phyloP scores from a whole-genome alignment of 495 filamentous ascomycete genomes.

The Hypoxylon fuscum region DNA sequence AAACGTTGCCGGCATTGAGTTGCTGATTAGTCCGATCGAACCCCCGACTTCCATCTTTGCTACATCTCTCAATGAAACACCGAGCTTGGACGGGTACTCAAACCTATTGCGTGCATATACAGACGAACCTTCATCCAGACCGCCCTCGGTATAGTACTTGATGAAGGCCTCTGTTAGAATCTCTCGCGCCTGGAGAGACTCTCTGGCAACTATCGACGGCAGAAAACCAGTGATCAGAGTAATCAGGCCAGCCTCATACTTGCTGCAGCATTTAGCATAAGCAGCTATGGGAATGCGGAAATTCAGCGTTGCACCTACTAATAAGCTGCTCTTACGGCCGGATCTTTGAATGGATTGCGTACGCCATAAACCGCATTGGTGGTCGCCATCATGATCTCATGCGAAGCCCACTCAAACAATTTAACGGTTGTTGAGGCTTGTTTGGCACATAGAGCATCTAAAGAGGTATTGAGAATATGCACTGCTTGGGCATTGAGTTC shows the following conservation, averaged over 20 bases:
- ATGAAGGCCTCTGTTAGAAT: constrained; percentile 1
- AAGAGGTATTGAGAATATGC: constrained; percentile 19
- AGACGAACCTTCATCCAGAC: constrained; percentile 5
- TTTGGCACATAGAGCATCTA: constrained; percentile 14
- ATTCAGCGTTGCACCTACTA: constrained; percentile 16
- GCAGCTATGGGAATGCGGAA: neutral
- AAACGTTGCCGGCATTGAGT: constrained; percentile 31
- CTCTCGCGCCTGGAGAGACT: constrained; percentile 4
- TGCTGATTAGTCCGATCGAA: constrained; percentile 13
- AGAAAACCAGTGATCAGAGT: constrained; percentile 3
- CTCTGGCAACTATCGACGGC: constrained; percentile 3
- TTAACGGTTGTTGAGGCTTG: constrained; percentile 3
- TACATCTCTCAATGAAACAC: constrained; percentile 6
- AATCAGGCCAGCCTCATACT: constrained; percentile 10
- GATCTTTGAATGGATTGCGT: constrained; percentile 22
- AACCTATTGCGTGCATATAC: constrained; percentile 1
- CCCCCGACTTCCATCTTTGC: constrained; percentile 12
- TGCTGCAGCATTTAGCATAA: neutral
- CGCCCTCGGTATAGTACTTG: constrained; percentile 11
- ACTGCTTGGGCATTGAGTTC: constrained; percentile 30
- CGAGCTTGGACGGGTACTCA: constrained; percentile 1
- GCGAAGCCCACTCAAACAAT: constrained; percentile 9
- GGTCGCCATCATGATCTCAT: constrained; percentile 18
- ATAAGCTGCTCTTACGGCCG: constrained; percentile 5
- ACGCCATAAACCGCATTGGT: constrained; percentile 23